Conservation (phyloP, 345 rosid species). For the Linum lewisii region DNA sequence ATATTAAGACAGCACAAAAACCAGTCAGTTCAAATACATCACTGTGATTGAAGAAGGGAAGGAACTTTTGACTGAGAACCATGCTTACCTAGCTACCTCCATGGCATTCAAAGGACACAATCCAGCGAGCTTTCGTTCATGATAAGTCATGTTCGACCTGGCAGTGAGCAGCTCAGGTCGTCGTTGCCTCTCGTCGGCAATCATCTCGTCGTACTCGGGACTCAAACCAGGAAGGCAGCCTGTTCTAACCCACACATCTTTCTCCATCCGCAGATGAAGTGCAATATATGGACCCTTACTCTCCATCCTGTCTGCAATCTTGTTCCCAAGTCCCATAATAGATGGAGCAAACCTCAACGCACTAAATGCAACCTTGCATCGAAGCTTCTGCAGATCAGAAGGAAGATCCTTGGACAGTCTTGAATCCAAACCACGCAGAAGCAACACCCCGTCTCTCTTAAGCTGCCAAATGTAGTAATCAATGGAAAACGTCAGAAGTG, state of each 20-base stretch:
- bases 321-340: slow-evolving; percentile 64
- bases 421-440: slow-evolving; percentile 82
- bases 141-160: slow-evolving; percentile 71
- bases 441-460: slow-evolving; percentile 77
- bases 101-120: slow-evolving; percentile 83
- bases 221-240: slow-evolving; percentile 88
- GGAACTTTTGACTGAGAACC: neutral
- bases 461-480: slow-evolving; percentile 40
- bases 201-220: slow-evolving; percentile 61
- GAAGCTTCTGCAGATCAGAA: slow-evolving; percentile 85
- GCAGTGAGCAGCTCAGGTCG: slow-evolving; percentile 90
- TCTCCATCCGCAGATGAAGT: slow-evolving; percentile 82
- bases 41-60: too few species aligned
- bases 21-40: slow-evolving; percentile 2
- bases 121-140: slow-evolving; percentile 71
- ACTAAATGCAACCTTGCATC: slow-evolving; percentile 95
- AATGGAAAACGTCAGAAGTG: neutral
- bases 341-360: slow-evolving; percentile 66
- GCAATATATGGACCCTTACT: slow-evolving; percentile 85
- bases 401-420: slow-evolving; percentile 91
- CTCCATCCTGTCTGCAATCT: slow-evolving; percentile 69
- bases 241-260: slow-evolving; percentile 94
- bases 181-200: slow-evolving; percentile 53
- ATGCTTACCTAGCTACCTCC: slow-evolving; percentile 71
- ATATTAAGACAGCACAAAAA: neutral